Conservation (phyloP, 2,329 filamentous ascomycete species). For the Aureobasidium leucospermi region DNA sequence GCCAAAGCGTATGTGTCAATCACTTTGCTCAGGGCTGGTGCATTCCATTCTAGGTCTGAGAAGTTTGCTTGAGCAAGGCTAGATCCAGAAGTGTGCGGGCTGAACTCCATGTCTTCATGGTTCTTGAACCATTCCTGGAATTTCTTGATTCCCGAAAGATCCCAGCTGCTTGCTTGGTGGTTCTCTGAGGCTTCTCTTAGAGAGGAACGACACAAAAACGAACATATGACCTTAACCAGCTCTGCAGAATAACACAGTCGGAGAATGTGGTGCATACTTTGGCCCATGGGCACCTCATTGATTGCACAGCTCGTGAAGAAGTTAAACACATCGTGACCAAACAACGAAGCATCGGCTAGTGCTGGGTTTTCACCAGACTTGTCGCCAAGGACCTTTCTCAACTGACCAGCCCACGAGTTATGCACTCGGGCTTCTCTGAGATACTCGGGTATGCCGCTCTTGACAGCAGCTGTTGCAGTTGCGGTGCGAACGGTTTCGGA, state of each 20-base stretch:
- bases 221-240: slow-evolving; percentile 70
- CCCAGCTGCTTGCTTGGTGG: slow-evolving; percentile 6
- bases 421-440: slow-evolving; percentile 9
- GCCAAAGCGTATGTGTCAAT: slow-evolving; percentile 72
- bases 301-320: slow-evolving; percentile 71
- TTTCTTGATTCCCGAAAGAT: background rate
- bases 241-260: slow-evolving; percentile 86
- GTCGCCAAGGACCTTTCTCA: slow-evolving; percentile 4
- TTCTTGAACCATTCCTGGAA: slow-evolving; percentile 7
- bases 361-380: slow-evolving; percentile 32
- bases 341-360: slow-evolving; percentile 44
- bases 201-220: slow-evolving; percentile 20
- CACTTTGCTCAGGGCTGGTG: background rate
- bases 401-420: background rate
- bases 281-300: slow-evolving; percentile 46
- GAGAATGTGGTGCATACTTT: slow-evolving; percentile 69
- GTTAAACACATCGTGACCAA: slow-evolving; percentile 65
- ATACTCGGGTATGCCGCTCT: background rate
- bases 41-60: background rate
- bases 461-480: slow-evolving; percentile 5
- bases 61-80: background rate
- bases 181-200: background rate
- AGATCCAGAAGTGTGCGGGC: background rate
- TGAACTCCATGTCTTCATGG: background rate
- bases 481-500: slow-evolving; percentile 58